Conservation (phyloP, 352 stramenopile genomes). For the Phytophthora ohioensis region DNA sequence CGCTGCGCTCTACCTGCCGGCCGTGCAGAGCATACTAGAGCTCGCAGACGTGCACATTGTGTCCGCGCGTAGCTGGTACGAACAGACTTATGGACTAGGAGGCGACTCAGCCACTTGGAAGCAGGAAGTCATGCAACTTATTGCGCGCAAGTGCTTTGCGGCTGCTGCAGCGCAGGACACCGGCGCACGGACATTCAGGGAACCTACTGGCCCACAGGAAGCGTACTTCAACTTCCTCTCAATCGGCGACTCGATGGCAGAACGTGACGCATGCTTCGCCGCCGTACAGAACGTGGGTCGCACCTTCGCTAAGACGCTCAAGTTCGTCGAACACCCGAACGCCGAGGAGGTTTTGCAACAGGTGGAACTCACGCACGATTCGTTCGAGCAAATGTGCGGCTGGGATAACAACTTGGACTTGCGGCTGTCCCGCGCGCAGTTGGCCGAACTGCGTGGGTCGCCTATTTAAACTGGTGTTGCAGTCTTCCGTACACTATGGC, state of each 20-base stretch:
- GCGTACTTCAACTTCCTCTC: slow-evolving; percentile 86
- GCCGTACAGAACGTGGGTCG: slow-evolving; percentile 65
- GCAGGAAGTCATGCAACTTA: slow-evolving; percentile 89
- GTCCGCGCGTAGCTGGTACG: slow-evolving; percentile 86
- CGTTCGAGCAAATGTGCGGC: slow-evolving; percentile 89
- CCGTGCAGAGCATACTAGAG: slow-evolving; percentile 69
- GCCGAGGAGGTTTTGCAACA: slow-evolving; percentile 86
- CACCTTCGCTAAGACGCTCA: slow-evolving; percentile 89
- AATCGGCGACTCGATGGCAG: slow-evolving; percentile 88
- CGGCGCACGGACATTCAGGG: background rate
- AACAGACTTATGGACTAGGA: slow-evolving; percentile 82
- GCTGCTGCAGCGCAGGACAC: slow-evolving; percentile 27
- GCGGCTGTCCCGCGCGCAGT: slow-evolving; percentile 76
- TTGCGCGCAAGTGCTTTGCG: slow-evolving; percentile 84
- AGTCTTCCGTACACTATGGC: slow-evolving; percentile 18
- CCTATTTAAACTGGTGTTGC: slow-evolving; percentile 36
- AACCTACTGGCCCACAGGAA: slow-evolving; percentile 27
- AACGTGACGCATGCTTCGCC: slow-evolving; percentile 84
- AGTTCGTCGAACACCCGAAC: slow-evolving; percentile 86
- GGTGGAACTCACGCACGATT: slow-evolving; percentile 84
- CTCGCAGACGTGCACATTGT: slow-evolving; percentile 88
- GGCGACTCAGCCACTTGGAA: slow-evolving; percentile 86
- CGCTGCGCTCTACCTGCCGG: slow-evolving; percentile 77
- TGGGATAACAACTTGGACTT: slow-evolving; percentile 80
- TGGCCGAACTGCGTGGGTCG: slow-evolving; percentile 73